Conservation (phyloP, 371 early-diverging fungal genomes). For the Mortierella sp. region DNA sequence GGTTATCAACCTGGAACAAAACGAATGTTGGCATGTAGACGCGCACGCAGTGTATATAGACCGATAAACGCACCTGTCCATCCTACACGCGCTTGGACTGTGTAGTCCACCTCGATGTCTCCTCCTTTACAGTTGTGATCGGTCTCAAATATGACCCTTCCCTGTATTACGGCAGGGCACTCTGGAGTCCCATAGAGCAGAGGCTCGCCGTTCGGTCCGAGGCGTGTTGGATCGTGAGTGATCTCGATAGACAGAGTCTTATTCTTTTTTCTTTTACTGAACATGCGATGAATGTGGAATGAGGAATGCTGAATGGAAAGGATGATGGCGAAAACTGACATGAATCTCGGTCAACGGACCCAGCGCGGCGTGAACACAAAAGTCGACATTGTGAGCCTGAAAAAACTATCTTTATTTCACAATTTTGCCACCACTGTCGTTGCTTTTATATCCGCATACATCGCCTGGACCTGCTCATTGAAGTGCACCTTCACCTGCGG, state of each 20-base stretch:
- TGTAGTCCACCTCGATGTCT: background rate
- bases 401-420: no score
- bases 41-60: no score
- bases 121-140: background rate
- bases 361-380: background rate
- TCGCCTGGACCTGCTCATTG: no score
- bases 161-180: background rate
- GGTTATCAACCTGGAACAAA: no score
- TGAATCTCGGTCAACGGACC: background rate
- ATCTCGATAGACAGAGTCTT: background rate
- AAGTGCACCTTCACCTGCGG: constrained; percentile 69
- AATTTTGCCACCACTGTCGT: no score
- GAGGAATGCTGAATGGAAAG: background rate
- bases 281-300: background rate
- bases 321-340: background rate
- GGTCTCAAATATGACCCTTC: background rate
- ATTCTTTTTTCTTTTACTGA: background rate
- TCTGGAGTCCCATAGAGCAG: constrained; percentile 3
- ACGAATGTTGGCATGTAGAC: no score
- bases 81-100: background rate
- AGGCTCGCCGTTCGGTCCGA: background rate
- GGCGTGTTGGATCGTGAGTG: background rate
- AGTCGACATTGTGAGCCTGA: background rate
- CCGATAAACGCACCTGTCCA: background rate
- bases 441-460: no score